Evolutionary conservation across 1,139 yeast genomes (phyloP).

Genomic region (Saccharomyces hybrid): DNA sequence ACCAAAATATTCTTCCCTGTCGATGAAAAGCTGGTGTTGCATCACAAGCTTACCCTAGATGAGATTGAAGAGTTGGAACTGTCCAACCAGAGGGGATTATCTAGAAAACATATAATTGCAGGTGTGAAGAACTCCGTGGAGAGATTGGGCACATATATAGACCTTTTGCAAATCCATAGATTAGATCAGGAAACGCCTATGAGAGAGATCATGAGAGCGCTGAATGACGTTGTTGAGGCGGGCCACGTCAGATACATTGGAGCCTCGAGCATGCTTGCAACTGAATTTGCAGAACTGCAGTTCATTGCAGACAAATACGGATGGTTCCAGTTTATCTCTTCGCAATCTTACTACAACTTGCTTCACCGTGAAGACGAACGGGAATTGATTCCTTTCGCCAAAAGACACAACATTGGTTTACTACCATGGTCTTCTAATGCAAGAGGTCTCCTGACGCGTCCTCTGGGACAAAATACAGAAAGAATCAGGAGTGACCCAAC

Average conservation of each 20-base stretch:
- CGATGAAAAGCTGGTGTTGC: constrained; percentile 18
- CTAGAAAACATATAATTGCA: constrained; percentile 43
- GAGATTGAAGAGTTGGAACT: constrained; percentile 17
- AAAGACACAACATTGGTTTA: constrained; percentile 35
- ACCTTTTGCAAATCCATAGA: constrained; percentile 45
- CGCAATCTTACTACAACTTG: constrained; percentile 47
- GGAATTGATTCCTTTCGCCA: constrained; percentile 42
- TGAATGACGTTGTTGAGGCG: constrained; percentile 40
- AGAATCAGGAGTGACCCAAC: constrained; percentile 18
- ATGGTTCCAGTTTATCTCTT: constrained; percentile 43
- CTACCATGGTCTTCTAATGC: constrained; percentile 51
- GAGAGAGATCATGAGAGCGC: constrained; percentile 42
- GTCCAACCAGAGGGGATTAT: constrained; percentile 35
- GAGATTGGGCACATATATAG: constrained; percentile 45
- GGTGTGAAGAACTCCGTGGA: constrained; percentile 37
- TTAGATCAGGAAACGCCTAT: constrained; percentile 38
- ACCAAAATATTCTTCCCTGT: constrained; percentile 31
- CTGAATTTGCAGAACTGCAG: constrained; percentile 41
- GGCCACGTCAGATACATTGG: constrained; percentile 44
- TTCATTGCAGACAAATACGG: constrained; percentile 39
- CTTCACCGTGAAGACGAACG: constrained; percentile 46
- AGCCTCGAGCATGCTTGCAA: constrained; percentile 43
- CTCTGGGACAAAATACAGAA: constrained; percentile 23
- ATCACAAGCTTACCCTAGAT: not conserved
- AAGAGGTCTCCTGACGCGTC: constrained; percentile 42